Base-by-base conservation (phyloP, 2,329 filamentous ascomycete species). In the Aspergillus arachidicola region DNA sequence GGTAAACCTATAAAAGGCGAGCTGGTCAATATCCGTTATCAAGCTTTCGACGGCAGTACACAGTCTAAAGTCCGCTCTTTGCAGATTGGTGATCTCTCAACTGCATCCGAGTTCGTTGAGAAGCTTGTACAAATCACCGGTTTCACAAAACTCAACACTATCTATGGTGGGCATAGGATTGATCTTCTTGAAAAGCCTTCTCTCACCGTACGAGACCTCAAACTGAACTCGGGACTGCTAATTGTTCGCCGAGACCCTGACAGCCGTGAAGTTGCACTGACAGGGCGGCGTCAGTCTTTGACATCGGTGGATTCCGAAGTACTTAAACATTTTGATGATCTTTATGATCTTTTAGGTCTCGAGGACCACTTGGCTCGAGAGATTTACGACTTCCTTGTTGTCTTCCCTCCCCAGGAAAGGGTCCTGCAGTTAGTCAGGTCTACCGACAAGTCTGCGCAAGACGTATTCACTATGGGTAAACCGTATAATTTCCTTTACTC, bases 331-430 rank as follows among this genome's bases (percentile, higher is more conserved):
- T 96, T 97, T 71, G 86, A 92, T 59, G 89, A 94, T 64, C 80
- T 99, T 28, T 97, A 95, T 84, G 86, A 87, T 50, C 91, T 94
- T 71, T 83, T 98, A 59, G 87, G 88, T 66, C 86, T 94, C 79
- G 86, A 91, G 51, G 89, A 94, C 63, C 83, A 81, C 57, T 80
- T 93, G 48, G 88, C 91, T 7, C 82, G 85, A 72, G 88, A 91
- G 87, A 89, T 93, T 12, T 92, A 89, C 73, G 81, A 86, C 56
- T 93, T 94, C 67, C 82, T 94, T 43, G 80, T 86, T 59, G 85
- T 86, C 21, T 88, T 95, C 61, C 90, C 92, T 1, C 86, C 88
- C 0, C 87, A 92, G 68, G 84, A 86, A 46, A 84, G 85, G 58
- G 82, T 91, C 38, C 75, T 90, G 28, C 80, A 83, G 30, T 81